Evolutionary conservation across 2,329 filamentous ascomycete genomes (phyloP).

Genomic region (Tricladium varicosporioides): DNA sequence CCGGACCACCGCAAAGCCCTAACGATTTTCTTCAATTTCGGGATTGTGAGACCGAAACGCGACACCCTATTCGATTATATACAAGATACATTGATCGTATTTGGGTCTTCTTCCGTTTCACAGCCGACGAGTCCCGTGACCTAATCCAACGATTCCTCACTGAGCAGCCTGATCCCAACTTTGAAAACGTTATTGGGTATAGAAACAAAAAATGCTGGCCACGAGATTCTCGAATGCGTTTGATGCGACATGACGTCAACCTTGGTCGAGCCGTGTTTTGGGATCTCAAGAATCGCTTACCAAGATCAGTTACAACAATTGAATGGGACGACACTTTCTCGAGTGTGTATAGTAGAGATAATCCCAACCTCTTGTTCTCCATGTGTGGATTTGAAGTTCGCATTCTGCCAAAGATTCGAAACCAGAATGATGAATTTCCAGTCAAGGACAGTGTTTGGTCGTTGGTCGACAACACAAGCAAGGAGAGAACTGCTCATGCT

Average conservation of each 20-base stretch:
- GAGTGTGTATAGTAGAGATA: constrained; percentile 96
- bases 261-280: constrained; percentile 96
- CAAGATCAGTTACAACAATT: constrained; percentile 91
- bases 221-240: constrained; percentile 91
- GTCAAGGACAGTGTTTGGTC: constrained; percentile 99
- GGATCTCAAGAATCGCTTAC: constrained; percentile 96
- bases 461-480: constrained; percentile 91
- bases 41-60: constrained; percentile 85
- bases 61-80: constrained; percentile 96
- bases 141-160: constrained; percentile 97
- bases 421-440: constrained; percentile 93
- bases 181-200: constrained; percentile 98
- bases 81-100: constrained; percentile 97
- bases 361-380: constrained; percentile 93
- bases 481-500: constrained; percentile 94
- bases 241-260: constrained; percentile 99
- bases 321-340: constrained; percentile 99
- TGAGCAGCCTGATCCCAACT: constrained; percentile 97
- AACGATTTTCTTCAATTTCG: constrained; percentile 98
- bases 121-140: constrained; percentile 89
- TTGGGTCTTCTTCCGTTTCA: constrained; percentile 96
- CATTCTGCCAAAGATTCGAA: constrained; percentile 91
- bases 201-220: constrained; percentile 99
- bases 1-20: constrained; percentile 86
- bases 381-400: constrained; percentile 99